These are phyloP conservation scores for Delonix regia DNA, from an alignment of 306 rosid genomes.

Conservation along the genomic window DNA sequence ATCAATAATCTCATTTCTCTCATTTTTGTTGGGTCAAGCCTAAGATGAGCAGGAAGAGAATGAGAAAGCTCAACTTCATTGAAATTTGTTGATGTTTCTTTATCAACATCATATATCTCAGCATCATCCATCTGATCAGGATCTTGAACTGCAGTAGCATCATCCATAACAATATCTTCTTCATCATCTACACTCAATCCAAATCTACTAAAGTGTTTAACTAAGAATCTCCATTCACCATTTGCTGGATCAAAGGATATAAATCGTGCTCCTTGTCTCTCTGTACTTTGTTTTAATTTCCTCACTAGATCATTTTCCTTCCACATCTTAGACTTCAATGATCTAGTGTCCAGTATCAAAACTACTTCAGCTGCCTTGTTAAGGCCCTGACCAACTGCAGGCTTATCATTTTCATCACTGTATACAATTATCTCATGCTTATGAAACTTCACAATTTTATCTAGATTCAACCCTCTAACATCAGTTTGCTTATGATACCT, in stretches of 20 bases:
- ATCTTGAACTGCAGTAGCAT: conserved; percentile 47
- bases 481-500: conserved; percentile 74
- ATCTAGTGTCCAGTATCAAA: conserved; percentile 54
- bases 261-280: conserved; percentile 80
- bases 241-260: conserved; percentile 66
- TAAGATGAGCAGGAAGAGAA: conserved; percentile 94
- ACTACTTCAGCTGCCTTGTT: conserved; percentile 95
- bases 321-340: conserved; percentile 42
- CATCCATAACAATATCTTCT: conserved; percentile 74
- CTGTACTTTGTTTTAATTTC: conserved; percentile 53
- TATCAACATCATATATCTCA: conserved; percentile 59
- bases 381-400: conserved; percentile 77
- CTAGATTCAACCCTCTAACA: conserved; percentile 62
- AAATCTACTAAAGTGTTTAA: conserved; percentile 91
- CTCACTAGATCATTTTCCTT: conserved; percentile 42
- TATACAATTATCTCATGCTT: conserved; percentile 83
- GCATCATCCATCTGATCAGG: conserved; percentile 46
- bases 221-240: conserved; percentile 85
- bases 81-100: conserved; percentile 47
- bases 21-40: conserved; percentile 92
- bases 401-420: conserved; percentile 69
- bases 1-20: conserved; percentile 91
- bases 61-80: conserved; percentile 70
- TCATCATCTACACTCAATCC: conserved; percentile 90
- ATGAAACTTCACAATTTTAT: conserved; percentile 61